phyloP scores from a whole-genome alignment of 2,329 filamentous ascomycete species.

The Hortaea sp. region DNA sequence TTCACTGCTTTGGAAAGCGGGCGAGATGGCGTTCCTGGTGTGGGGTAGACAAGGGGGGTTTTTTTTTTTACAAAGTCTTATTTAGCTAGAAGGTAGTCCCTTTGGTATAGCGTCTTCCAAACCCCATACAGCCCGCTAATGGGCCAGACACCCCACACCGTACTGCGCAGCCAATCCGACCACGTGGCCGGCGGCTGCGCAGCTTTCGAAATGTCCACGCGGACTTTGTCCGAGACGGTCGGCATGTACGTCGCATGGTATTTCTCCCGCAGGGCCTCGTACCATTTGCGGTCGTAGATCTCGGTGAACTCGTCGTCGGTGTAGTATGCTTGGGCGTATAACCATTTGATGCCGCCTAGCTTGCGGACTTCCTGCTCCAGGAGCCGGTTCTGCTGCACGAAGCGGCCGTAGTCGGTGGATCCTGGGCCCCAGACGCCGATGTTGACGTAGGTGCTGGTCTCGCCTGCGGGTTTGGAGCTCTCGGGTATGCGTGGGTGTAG shows the following conservation, averaged over 20 bases:
- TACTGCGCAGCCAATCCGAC: constrained; percentile 18
- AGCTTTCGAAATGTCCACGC: constrained; percentile 36
- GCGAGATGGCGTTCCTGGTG: too few species aligned
- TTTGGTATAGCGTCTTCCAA: constrained; percentile 20
- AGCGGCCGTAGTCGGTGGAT: constrained; percentile 45
- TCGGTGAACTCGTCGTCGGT: constrained; percentile 60
- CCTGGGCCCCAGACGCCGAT: constrained; percentile 73
- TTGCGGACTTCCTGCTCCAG: constrained; percentile 60
- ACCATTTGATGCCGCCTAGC: constrained; percentile 72
- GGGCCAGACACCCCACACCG: constrained; percentile 28
- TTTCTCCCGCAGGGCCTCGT: constrained; percentile 52
- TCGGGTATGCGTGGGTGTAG: constrained; percentile 6
- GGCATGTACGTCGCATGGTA: constrained; percentile 55
- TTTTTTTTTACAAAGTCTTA: background rate
- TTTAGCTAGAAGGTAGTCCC: constrained; percentile 11
- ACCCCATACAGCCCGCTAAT: constrained; percentile 31
- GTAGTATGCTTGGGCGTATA: constrained; percentile 82
- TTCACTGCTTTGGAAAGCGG: too few species aligned
- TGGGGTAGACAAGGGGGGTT: too few species aligned
- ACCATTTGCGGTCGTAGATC: constrained; percentile 51
- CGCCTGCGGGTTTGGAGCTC: background rate
- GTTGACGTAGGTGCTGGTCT: constrained; percentile 37
- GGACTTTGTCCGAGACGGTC: constrained; percentile 61
- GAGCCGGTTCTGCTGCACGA: constrained; percentile 58
- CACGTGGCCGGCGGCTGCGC: constrained; percentile 15